These are phyloP conservation scores for Pseudisothecium myosuroides DNA, from an alignment of 225 moss, liverwort and hornwort genomes.

Conservation along the genomic window DNA sequence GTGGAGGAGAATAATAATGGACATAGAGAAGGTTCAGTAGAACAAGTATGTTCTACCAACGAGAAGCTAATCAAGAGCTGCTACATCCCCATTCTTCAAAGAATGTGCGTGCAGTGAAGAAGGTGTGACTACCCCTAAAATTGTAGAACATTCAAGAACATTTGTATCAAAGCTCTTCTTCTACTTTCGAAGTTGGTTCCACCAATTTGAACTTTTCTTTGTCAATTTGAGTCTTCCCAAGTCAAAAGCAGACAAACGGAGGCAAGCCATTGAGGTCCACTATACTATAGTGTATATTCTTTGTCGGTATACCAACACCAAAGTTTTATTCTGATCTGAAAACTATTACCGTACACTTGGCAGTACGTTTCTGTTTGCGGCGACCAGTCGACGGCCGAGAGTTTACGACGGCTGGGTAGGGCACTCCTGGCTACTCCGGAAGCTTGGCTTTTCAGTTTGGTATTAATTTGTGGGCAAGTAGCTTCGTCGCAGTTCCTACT, in stretches of 20 bases:
- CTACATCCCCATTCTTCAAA: too few species aligned
- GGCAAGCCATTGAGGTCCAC: too few species aligned
- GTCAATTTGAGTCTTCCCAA: background rate
- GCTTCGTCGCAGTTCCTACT: background rate
- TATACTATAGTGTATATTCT: too few species aligned
- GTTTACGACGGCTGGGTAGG: background rate
- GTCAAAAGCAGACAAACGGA: background rate
- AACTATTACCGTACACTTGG: background rate
- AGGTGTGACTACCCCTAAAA: too few species aligned
- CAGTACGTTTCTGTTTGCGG: background rate
- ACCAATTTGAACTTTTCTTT: background rate
- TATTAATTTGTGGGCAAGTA: too few species aligned
- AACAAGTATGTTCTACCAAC: too few species aligned
- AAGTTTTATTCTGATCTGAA: background rate
- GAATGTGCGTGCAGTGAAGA: too few species aligned
- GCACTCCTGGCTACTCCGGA: background rate
- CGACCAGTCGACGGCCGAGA: background rate
- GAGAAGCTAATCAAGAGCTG: too few species aligned
- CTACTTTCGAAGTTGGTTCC: background rate
- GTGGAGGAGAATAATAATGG: too few species aligned
- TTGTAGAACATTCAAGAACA: background rate
- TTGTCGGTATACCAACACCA: background rate
- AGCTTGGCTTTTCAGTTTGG: too few species aligned
- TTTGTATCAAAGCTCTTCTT: background rate
- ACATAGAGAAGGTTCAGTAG: too few species aligned